phyloP scores from a whole-genome alignment of 2,329 filamentous ascomycete genomes.

The Neonectria punicea region DNA sequence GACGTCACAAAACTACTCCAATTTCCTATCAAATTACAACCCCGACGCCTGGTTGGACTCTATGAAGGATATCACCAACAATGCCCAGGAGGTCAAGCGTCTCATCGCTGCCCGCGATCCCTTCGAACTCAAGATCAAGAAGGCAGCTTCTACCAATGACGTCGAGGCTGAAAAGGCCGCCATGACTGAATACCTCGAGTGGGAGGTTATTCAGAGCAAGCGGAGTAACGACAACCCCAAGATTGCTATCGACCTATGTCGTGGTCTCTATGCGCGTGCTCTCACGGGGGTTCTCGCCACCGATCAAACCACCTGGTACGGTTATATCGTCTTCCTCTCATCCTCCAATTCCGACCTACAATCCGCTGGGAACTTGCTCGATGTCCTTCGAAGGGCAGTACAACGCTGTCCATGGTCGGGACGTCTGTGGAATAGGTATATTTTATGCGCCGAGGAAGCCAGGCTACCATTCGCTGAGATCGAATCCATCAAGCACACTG shows the following conservation, averaged over 20 bases:
- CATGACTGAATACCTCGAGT: slow-evolving; percentile 80
- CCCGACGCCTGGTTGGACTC: slow-evolving; percentile 76
- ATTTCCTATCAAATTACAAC: slow-evolving; percentile 78
- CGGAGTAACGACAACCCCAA: slow-evolving; percentile 58
- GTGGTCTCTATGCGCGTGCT: slow-evolving; percentile 82
- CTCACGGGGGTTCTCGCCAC: slow-evolving; percentile 75
- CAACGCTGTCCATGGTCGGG: slow-evolving; percentile 95
- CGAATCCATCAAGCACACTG: slow-evolving; percentile 89
- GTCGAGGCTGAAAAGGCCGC: slow-evolving; percentile 61
- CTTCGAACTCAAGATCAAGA: slow-evolving; percentile 73
- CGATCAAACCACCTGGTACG: slow-evolving; percentile 82
- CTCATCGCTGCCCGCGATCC: slow-evolving; percentile 70
- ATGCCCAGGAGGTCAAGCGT: slow-evolving; percentile 72
- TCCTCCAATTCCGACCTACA: slow-evolving; percentile 53
- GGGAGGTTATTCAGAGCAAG: slow-evolving; percentile 76
- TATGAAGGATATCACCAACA: slow-evolving; percentile 75
- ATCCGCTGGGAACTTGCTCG: slow-evolving; percentile 63
- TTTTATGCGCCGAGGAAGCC: slow-evolving; percentile 85
- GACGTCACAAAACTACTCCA: slow-evolving; percentile 79
- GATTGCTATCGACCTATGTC: slow-evolving; percentile 62
- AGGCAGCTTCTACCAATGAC: slow-evolving; percentile 67
- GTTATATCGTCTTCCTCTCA: slow-evolving; percentile 81
- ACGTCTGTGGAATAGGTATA: slow-evolving; percentile 87
- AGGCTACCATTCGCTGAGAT: slow-evolving; percentile 81
- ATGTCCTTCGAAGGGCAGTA: slow-evolving; percentile 83